Percentiles rank a stretch among this genome's conserved stretches.
Evolutionary conservation across 805 yeast species (phyloP).

Genomic region (Lachancea mirantina): DNA sequence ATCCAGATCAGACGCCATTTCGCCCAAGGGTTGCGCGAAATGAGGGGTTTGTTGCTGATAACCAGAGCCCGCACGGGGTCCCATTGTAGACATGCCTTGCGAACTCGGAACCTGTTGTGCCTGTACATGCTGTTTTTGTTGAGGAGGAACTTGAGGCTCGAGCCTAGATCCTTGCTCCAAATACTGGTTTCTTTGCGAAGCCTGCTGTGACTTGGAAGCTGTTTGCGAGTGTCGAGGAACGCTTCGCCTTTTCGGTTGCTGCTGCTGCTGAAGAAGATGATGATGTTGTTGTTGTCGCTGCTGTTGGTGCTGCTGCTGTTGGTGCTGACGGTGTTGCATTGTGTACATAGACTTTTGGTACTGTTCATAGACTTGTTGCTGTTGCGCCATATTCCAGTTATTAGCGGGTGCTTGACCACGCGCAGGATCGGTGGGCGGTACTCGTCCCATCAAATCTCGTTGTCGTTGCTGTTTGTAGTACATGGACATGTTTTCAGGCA

Average conservation of each 20-base stretch:
- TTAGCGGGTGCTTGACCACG: too few species aligned
- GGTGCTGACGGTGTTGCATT: conserved; percentile 12
- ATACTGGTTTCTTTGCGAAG: neutral
- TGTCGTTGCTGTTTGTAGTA: conserved; percentile 4
- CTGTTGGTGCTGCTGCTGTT: conserved; percentile 12
- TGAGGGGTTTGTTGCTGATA: conserved; percentile 5
- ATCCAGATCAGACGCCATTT: conserved; percentile 1
- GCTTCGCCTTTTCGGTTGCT: neutral
- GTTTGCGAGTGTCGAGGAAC: neutral
- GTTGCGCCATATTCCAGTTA: conserved; percentile 3
- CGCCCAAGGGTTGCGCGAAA: conserved; percentile 1
- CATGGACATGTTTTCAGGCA: conserved; percentile 4
- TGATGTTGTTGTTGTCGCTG: conserved; percentile 7
- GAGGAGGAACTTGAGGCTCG: neutral
- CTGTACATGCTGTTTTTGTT: conserved; percentile 6
- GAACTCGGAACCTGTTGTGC: conserved; percentile 3
- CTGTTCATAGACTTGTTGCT: conserved; percentile 6
- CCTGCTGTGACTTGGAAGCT: conserved; percentile 1
- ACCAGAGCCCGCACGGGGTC: neutral
- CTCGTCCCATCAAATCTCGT: conserved; percentile 6
- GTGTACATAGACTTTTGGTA: conserved; percentile 16
- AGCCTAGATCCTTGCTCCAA: conserved; percentile 2
- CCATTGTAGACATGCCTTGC: conserved; percentile 6
- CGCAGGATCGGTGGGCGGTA: too few species aligned
- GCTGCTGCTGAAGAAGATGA: neutral